Evolutionary conservation across 2,329 filamentous ascomycete genomes (phyloP).

Genomic region (Coniochaeta sp.): DNA sequence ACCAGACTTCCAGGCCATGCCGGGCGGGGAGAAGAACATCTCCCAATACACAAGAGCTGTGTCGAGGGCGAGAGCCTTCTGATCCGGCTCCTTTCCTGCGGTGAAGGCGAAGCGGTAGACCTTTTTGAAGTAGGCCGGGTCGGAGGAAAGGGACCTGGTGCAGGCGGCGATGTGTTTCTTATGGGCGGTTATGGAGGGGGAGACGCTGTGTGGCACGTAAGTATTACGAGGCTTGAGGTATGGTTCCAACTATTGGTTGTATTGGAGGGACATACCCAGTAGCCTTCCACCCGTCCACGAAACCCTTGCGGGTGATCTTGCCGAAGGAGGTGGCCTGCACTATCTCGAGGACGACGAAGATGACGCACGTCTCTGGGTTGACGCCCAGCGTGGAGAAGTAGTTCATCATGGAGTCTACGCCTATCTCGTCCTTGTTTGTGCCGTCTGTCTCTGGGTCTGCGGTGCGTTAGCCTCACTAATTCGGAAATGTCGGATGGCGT

Average conservation of each 20-base stretch:
- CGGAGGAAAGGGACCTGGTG: constrained; percentile 40
- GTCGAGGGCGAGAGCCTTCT: constrained; percentile 69
- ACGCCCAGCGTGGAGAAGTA: constrained; percentile 68
- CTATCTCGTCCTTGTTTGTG: constrained; percentile 66
- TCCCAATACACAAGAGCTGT: constrained; percentile 76
- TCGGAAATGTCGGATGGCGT: constrained; percentile 5
- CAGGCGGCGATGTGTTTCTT: constrained; percentile 20
- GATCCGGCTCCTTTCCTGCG: constrained; percentile 61
- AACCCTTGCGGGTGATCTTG: constrained; percentile 71
- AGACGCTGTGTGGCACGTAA: not conserved
- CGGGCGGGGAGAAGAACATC: constrained; percentile 66
- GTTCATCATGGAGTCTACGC: constrained; percentile 69
- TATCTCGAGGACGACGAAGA: constrained; percentile 72
- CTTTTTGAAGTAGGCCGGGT: constrained; percentile 60
- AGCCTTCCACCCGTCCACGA: constrained; percentile 73
- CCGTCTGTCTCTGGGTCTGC: constrained; percentile 45
- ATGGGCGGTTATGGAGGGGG: constrained; percentile 22
- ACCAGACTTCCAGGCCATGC: constrained; percentile 59
- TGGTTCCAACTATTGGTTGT: too few relatives aligned
- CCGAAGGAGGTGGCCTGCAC: constrained; percentile 76
- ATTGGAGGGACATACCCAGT: constrained; percentile 52
- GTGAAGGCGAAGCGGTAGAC: constrained; percentile 76
- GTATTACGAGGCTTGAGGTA: not conserved
- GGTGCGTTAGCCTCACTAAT: constrained; percentile 5
- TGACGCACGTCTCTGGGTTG: constrained; percentile 68